Evolutionary conservation across 2,329 filamentous ascomycete genomes (phyloP), one percentile per base, ranked within the genome.

Genomic region (Monosporascus sp.): DNA sequence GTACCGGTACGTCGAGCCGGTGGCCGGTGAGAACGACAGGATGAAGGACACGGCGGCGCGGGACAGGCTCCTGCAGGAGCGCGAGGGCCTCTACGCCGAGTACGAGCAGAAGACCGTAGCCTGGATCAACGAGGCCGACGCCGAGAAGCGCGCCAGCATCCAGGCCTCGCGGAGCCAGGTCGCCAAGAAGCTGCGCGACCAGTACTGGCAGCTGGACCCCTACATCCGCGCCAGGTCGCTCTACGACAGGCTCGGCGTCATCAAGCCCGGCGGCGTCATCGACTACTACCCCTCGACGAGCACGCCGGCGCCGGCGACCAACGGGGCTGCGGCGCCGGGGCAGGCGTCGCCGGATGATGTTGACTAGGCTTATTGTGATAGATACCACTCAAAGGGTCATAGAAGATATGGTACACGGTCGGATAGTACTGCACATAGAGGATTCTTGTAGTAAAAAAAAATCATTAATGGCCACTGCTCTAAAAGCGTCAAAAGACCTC

Each of bases 151-250:
- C 44, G 73, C 72, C 24, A 68, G 74, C 7, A 67, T 82, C 49
- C 80, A 82, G 66, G 72, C 74, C 47, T 80, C 82, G 68, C 77
- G 90, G 52, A 74, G 82, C 38, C 71, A 74, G 3, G 64, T 94
- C 27, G 85, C 88, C 2, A 77, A 77, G 49, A 72, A 81, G 57
- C 66, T 97, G 61, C 79, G 79, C 56, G 77, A 80, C 47, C 89
- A 89, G 61, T 99, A 97, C 73, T 99, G 94, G 93, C 78, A 80
- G 39, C 70, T 97, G 50, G 94, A 99, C 72, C 90, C 90, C 0
- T 96, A 93, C 68, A 68, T 97, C 31, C 79, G 94, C 39, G 90
- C 92, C 14, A 80, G 86, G 63, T 88, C 85, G n/a, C 72, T 90
- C 55, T 97, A 96, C 62, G 94, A 99, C 69, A 82, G 94, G 55